Evolutionary conservation across 352 stramenopile genomes (phyloP).

Genomic region (Phytopythium vexans): DNA sequence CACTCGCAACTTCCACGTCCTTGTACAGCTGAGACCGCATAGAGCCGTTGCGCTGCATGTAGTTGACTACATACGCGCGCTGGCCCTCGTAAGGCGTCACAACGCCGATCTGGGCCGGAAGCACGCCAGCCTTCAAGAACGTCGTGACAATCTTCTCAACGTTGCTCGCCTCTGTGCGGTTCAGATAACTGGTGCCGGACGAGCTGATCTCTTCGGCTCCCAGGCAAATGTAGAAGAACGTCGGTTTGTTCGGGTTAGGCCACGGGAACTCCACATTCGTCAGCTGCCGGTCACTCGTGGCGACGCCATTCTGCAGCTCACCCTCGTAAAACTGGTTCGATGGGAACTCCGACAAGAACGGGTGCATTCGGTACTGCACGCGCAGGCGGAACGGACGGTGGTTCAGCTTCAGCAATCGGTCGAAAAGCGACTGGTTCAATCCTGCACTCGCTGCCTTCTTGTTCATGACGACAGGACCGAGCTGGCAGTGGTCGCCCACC

Average conservation of each 20-base stretch:
- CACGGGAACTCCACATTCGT: conserved; percentile 94
- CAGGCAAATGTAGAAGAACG: conserved; percentile 97
- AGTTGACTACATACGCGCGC: conserved; percentile 97
- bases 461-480: conserved; percentile 98
- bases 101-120: conserved; percentile 92
- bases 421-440: conserved; percentile 97
- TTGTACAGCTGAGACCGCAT: conserved; percentile 95
- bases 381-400: conserved; percentile 96
- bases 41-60: conserved; percentile 95
- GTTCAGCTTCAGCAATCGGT: conserved; percentile 95
- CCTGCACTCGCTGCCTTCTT: conserved; percentile 97
- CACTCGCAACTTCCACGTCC: conserved; percentile 98
- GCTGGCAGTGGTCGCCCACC: conserved; percentile 98
- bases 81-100: conserved; percentile 99
- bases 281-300: conserved; percentile 90
- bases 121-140: conserved; percentile 93
- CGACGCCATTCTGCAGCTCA: conserved; percentile 98
- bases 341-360: conserved; percentile 97
- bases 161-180: conserved; percentile 97
- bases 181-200: conserved; percentile 98
- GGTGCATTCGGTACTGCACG: conserved; percentile 99
- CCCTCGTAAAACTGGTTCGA: conserved; percentile 99
- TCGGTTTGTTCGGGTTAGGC: conserved; percentile 96
- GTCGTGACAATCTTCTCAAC: conserved; percentile 98
- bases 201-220: conserved; percentile 98